Conservation (phyloP, 805 yeast genomes). For the Lipomyces sp. region DNA sequence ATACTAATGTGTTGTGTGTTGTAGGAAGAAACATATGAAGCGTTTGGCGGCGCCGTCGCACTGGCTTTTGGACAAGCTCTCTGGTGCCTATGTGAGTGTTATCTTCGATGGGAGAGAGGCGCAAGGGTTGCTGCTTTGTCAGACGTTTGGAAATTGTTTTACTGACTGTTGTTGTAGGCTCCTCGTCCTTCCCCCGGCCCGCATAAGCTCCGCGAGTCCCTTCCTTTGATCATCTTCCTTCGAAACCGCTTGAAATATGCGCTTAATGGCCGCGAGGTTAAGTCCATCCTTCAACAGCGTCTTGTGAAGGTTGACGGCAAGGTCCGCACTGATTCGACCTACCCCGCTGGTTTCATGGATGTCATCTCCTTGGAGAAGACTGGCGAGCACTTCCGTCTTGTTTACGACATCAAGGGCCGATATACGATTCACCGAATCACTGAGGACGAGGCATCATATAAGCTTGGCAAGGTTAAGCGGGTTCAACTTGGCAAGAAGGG, state of each 20-base stretch:
- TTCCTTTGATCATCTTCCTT: conserved; percentile 93
- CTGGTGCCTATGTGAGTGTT: conserved; percentile 71
- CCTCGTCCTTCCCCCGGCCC: conserved; percentile 99
- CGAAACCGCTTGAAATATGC: conserved; percentile 99
- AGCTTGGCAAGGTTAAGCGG: conserved; percentile 96
- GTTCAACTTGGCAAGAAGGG: conserved; percentile 98
- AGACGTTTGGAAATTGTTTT: not conserved
- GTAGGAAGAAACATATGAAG: conserved; percentile 87
- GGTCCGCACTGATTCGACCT: conserved; percentile 98
- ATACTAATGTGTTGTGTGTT: not conserved
- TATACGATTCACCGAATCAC: conserved; percentile 99
- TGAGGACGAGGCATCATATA: conserved; percentile 97
- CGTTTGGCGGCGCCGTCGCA: conserved; percentile 99
- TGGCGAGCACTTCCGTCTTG: conserved; percentile 98
- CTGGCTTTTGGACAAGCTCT: conserved; percentile 99
- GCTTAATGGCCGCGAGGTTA: conserved; percentile 97
- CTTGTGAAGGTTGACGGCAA: conserved; percentile 98
- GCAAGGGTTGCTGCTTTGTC: not conserved
- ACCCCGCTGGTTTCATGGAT: conserved; percentile 99
- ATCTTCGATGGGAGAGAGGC: not conserved
- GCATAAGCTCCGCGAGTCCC: conserved; percentile 97
- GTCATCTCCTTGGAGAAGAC: conserved; percentile 96
- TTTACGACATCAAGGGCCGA: conserved; percentile 98
- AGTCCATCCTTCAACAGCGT: conserved; percentile 97
- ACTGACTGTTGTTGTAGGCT: conserved; percentile 44